A percentile compares a stretch with the other conserved stretches of the same genome.
These are phyloP conservation scores for Neurospora sp. DNA, from an alignment of 2,329 filamentous ascomycete genomes.

Conservation along the genomic window DNA sequence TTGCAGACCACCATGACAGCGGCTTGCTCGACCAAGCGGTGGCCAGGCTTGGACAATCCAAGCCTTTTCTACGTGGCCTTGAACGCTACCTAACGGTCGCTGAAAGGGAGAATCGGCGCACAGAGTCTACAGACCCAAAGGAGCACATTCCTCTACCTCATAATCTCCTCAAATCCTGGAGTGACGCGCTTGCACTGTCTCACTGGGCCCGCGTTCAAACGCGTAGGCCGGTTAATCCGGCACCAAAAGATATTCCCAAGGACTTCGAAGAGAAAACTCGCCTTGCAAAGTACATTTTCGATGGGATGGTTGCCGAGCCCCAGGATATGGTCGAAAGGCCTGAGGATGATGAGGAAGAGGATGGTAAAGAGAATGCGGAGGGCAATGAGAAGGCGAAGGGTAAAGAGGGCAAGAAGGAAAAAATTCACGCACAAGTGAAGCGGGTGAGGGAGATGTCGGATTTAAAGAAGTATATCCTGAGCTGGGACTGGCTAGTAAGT, in stretches of 20 bases:
- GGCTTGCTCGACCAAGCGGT: neutral
- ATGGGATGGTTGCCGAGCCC: neutral
- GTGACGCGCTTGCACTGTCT: neutral
- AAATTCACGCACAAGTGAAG: neutral
- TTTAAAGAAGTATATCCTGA: neutral
- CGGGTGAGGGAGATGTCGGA: neutral
- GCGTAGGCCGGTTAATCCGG: neutral
- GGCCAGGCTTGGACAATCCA: neutral
- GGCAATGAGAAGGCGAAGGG: neutral
- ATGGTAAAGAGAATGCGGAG: neutral
- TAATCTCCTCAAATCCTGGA: neutral
- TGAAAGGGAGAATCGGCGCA: neutral
- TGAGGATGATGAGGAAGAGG: neutral
- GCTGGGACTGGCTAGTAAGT: neutral
- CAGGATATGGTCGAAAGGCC: neutral
- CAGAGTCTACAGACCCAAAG: neutral
- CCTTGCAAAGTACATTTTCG: neutral
- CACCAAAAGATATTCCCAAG: neutral
- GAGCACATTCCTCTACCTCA: neutral
- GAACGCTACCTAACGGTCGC: neutral
- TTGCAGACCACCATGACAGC: neutral
- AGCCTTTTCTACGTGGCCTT: neutral
- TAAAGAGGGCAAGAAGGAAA: no score
- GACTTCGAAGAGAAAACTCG: neutral
- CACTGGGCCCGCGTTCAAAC: neutral